These are phyloP conservation scores for Pichia rugopelliculosa DNA, from an alignment of 805 yeast species.

Conservation along the genomic window DNA sequence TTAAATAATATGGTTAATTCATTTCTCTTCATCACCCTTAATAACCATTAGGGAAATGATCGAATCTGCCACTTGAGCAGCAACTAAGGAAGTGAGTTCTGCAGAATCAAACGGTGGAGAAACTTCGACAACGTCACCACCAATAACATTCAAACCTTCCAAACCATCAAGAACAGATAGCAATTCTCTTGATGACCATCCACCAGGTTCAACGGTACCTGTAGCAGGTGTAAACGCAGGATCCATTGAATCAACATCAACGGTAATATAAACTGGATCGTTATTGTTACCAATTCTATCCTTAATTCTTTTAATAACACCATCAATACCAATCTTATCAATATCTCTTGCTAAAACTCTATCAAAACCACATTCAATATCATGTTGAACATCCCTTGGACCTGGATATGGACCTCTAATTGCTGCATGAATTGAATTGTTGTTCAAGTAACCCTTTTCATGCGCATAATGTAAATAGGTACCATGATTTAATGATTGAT, in stretches of 20 bases:
- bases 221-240: slow-evolving; percentile 70
- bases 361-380: slow-evolving; percentile 23
- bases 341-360: slow-evolving; percentile 41
- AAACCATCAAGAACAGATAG: slow-evolving; percentile 36
- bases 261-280: slow-evolving; percentile 32
- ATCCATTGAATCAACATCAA: slow-evolving; percentile 57
- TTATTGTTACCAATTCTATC: slow-evolving; percentile 30
- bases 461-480: slow-evolving; percentile 60
- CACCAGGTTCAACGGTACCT: slow-evolving; percentile 73
- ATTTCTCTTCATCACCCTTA: slow-evolving; percentile 16
- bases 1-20: too few species aligned
- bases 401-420: slow-evolving; percentile 51
- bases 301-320: slow-evolving; percentile 30
- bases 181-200: slow-evolving; percentile 43
- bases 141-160: slow-evolving; percentile 38
- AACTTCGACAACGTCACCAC: slow-evolving; percentile 48
- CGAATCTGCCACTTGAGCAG: slow-evolving; percentile 33
- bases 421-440: slow-evolving; percentile 48
- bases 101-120: slow-evolving; percentile 33
- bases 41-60: slow-evolving; percentile 35
- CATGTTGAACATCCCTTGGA: slow-evolving; percentile 32
- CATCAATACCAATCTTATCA: slow-evolving; percentile 33
- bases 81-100: slow-evolving; percentile 33
- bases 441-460: slow-evolving; percentile 48
- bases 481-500: slow-evolving; percentile 52